Conservation (phyloP, 495 filamentous ascomycete species). For the Trichoderma gamsii region DNA sequence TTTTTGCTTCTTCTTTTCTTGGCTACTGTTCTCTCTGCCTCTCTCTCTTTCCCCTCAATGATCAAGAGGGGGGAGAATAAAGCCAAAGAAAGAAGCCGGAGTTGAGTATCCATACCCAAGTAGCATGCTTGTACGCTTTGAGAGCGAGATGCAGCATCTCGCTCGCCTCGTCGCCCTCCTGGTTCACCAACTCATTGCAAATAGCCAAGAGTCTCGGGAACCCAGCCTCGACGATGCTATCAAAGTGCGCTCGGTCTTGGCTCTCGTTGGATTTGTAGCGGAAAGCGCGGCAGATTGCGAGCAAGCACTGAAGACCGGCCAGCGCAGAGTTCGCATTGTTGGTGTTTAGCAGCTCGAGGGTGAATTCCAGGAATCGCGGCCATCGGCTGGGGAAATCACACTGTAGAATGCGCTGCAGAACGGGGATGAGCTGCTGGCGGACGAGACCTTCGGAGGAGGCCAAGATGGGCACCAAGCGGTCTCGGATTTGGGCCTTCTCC, state of each 20-base stretch:
- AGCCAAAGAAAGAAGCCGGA: not conserved
- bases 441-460: slow-evolving; percentile 71
- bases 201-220: slow-evolving; percentile 89
- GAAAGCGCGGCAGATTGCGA: slow-evolving; percentile 89
- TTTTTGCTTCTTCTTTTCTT: no score
- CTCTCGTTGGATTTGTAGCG: slow-evolving; percentile 72
- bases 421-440: slow-evolving; percentile 83
- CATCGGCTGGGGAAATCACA: slow-evolving; percentile 91
- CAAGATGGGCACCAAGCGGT: slow-evolving; percentile 81
- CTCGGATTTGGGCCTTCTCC: slow-evolving; percentile 81
- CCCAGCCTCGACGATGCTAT: slow-evolving; percentile 83
- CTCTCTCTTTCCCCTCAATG: not conserved
- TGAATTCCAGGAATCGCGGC: slow-evolving; percentile 89
- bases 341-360: slow-evolving; percentile 74
- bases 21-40: no score
- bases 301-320: slow-evolving; percentile 86
- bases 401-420: slow-evolving; percentile 91
- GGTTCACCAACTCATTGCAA: slow-evolving; percentile 78
- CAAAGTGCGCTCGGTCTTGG: slow-evolving; percentile 77
- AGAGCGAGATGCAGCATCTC: slow-evolving; percentile 94
- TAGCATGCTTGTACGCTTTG: slow-evolving; percentile 95
- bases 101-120: slow-evolving; percentile 63
- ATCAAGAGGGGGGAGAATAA: not conserved
- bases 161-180: slow-evolving; percentile 85
- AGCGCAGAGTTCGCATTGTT: slow-evolving; percentile 80